Evolutionary conservation across 2,329 filamentous ascomycete genomes (phyloP), one percentile per base, ranked within the genome.

Genomic region (Celoporthe dispersa): DNA sequence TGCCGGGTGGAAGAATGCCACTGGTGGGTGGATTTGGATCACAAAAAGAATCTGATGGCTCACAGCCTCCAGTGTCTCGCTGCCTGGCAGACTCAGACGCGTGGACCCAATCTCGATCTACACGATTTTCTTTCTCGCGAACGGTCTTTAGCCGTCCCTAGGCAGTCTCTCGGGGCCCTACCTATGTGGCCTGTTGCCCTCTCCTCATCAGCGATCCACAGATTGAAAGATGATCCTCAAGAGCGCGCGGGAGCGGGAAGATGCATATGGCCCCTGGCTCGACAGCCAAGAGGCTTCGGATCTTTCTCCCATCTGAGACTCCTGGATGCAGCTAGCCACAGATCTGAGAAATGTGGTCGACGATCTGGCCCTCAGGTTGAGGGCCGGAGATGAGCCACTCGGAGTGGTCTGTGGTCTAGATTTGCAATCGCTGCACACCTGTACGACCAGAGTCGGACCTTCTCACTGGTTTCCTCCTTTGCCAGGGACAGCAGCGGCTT

Each of bases 311-410:
- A 69, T 69, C 70, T 71, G 64, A 59, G 55, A 57, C 70, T 55
- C 41, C 60, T 51, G n/a, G 67, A 66, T 55, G 67, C 70, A 71
- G 59, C 67, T 69, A 69, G 70, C 70, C 67, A 67, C 37, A 41
- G 65, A 69, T 67, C 59, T 64, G 31, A 57, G 48, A 69, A 31
- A 37, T 28, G n/a, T 59, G 16, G 44, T 35, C 14, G 33, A 35
- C 59, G 59, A 16, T 31, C 28, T 35, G 37, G 3, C 16, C 48
- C 28, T 64, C 67, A 41, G n/a, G 37, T 62, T 57, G 67, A 41
- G 31, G 53, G 6, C 59, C 48, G 57, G 63, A 61, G 59, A 63
- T 66, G 62, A 67, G 28, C 63, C 41, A 51, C 16, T 59, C 37
- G 3, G 16, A 35, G n/a, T 28, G 6, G 37, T 35, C n/a, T n/a